Evolutionary conservation across 495 filamentous ascomycete species (phyloP).

Genomic region (Friedmanniomyces endolithicus): DNA sequence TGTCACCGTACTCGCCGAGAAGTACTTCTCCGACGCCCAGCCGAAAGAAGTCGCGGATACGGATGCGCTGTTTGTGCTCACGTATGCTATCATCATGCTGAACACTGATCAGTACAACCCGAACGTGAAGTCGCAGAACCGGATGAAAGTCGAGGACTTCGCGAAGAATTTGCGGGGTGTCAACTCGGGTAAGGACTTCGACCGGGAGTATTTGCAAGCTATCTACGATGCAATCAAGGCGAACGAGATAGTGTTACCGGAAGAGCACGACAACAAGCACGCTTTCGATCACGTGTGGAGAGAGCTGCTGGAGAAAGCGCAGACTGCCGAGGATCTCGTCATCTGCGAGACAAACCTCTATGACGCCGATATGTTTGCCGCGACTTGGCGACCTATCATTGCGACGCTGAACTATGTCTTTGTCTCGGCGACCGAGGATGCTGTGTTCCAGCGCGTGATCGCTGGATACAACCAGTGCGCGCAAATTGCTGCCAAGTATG

Average conservation of each 20-base stretch:
- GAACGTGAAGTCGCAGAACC: constrained; percentile 65
- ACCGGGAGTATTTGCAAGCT: constrained; percentile 67
- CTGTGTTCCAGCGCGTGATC: constrained; percentile 85
- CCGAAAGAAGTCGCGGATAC: constrained; percentile 72
- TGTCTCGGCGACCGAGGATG: constrained; percentile 96
- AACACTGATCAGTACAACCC: constrained; percentile 96
- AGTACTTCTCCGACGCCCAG: constrained; percentile 62
- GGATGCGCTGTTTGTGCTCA: constrained; percentile 81
- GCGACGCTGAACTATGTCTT: constrained; percentile 96
- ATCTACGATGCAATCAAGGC: constrained; percentile 87
- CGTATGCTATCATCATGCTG: constrained; percentile 91
- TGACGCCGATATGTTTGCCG: constrained; percentile 94
- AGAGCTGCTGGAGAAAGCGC: constrained; percentile 78
- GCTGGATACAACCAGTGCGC: constrained; percentile 94
- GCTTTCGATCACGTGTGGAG: constrained; percentile 97
- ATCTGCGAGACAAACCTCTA: constrained; percentile 87
- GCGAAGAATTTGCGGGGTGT: constrained; percentile 77
- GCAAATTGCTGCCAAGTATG: constrained; percentile 78
- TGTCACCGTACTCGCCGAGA: constrained; percentile 70
- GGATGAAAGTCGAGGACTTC: constrained; percentile 75
- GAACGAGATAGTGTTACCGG: constrained; percentile 90
- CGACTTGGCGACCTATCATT: constrained; percentile 89
- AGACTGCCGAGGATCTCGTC: constrained; percentile 56
- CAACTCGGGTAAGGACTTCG: constrained; percentile 76
- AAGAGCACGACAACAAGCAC: constrained; percentile 91